phyloP scores from a whole-genome alignment of 176 grass and related monocot genomes.

The Poa pratensis region DNA sequence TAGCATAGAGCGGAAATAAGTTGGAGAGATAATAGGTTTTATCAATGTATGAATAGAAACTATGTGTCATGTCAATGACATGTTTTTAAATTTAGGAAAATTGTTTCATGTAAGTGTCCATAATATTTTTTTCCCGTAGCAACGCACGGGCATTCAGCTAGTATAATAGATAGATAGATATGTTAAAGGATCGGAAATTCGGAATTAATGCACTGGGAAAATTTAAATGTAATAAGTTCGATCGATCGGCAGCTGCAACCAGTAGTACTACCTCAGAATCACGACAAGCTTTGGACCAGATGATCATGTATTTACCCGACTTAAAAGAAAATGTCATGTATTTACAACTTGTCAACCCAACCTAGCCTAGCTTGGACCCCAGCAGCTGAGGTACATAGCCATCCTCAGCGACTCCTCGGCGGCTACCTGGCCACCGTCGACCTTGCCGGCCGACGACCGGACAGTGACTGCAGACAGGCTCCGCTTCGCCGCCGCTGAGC shows the following conservation, averaged over 20 bases:
- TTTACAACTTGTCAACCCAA: slow-evolving; percentile 16
- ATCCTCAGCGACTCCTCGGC: slow-evolving; percentile 69
- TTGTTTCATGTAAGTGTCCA: no score
- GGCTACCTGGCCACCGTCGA: background rate
- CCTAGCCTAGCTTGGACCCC: slow-evolving; percentile 61
- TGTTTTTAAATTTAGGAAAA: no score
- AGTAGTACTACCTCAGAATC: background rate
- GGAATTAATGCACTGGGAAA: background rate
- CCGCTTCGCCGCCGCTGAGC: slow-evolving; percentile 28
- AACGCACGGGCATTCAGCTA: no score
- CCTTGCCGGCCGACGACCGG: background rate
- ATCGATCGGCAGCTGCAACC: background rate
- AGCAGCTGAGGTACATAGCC: slow-evolving; percentile 82
- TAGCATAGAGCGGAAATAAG: no score
- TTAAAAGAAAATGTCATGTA: slow-evolving; percentile 7
- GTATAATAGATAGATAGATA: no score
- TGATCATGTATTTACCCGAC: background rate
- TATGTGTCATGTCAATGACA: no score
- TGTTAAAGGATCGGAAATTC: background rate
- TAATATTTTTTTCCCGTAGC: no score
- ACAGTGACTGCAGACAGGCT: background rate
- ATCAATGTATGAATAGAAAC: no score
- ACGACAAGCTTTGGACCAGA: background rate
- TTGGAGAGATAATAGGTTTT: no score
- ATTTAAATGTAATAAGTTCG: background rate